Percentiles rank a stretch among this genome's conserved stretches.
phyloP scores from a whole-genome alignment of 1,139 yeast genomes.

The Magnusiomyces tetraspermus region DNA sequence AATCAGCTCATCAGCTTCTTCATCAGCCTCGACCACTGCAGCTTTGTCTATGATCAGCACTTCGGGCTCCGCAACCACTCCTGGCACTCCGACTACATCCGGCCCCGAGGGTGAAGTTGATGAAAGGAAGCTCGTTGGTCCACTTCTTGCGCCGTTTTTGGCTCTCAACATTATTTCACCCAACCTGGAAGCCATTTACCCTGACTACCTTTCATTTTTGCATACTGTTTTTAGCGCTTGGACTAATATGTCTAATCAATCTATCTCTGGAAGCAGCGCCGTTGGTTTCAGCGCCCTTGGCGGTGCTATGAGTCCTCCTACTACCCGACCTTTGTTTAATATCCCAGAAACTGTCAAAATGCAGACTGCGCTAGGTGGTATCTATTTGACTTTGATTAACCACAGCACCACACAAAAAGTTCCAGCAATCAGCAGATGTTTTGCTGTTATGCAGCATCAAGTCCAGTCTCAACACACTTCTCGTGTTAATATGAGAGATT shows the following conservation, averaged over 20 bases:
- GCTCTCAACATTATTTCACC: not conserved
- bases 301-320: not conserved
- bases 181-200: not conserved
- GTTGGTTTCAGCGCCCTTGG: not conserved
- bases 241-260: not conserved
- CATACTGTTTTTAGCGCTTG: constrained; percentile 1
- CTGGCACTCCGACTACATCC: not conserved
- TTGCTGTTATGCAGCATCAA: not conserved
- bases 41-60: not conserved
- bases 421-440: constrained; percentile 1
- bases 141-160: not conserved
- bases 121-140: not conserved
- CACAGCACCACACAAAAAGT: constrained; percentile 2
- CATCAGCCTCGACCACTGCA: not conserved
- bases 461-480: not conserved
- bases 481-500: not conserved
- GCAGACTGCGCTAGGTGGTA: constrained; percentile 2
- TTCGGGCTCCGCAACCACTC: not conserved
- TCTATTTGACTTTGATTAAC: not conserved
- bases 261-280: not conserved
- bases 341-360: constrained; percentile 2
- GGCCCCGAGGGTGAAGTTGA: not conserved
- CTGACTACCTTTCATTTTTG: constrained; percentile 4
- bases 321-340: not conserved
- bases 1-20: not conserved